Conservation (phyloP, 1,284 basidiomycete species). For the Sanghuangporus weigelae region DNA sequence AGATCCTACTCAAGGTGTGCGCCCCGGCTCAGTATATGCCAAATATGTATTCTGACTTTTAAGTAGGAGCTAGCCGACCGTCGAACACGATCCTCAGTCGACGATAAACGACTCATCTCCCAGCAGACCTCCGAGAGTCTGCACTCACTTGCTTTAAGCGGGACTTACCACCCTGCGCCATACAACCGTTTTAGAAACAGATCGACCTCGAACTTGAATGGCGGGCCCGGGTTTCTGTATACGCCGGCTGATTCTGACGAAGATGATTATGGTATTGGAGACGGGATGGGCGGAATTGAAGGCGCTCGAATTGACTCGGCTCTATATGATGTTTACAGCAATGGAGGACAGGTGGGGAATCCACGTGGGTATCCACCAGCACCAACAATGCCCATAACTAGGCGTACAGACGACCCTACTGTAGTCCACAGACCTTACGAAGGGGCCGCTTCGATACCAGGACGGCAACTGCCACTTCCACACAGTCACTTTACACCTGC, state of each 20-base stretch:
- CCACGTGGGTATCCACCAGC: neutral
- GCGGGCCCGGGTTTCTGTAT: neutral
- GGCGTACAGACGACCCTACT: neutral
- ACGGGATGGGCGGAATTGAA: conserved; percentile 6
- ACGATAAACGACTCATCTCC: conserved; percentile 57
- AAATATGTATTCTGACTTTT: neutral
- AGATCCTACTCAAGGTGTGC: conserved; percentile 67
- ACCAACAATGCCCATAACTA: neutral
- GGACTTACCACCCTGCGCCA: conserved; percentile 44
- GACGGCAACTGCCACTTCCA: conserved; percentile 4
- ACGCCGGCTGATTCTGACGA: conserved; percentile 12
- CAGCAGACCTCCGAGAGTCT: conserved; percentile 58
- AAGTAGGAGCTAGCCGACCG: conserved; percentile 68
- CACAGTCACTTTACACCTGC: neutral
- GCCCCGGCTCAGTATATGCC: neutral
- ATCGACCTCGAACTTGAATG: neutral
- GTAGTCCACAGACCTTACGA: neutral
- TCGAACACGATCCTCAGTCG: conserved; percentile 40
- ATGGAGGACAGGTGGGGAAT: neutral
- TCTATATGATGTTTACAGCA: conserved; percentile 14
- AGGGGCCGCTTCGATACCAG: neutral
- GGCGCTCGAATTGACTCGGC: conserved; percentile 15
- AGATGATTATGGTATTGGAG: conserved; percentile 3
- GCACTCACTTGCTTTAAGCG: conserved; percentile 47
- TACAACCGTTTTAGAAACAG: conserved; percentile 25